Evolutionary conservation across 352 stramenopile species (phyloP), one percentile per base, ranked within the genome.

Genomic region (Globisporangium perplexum): DNA sequence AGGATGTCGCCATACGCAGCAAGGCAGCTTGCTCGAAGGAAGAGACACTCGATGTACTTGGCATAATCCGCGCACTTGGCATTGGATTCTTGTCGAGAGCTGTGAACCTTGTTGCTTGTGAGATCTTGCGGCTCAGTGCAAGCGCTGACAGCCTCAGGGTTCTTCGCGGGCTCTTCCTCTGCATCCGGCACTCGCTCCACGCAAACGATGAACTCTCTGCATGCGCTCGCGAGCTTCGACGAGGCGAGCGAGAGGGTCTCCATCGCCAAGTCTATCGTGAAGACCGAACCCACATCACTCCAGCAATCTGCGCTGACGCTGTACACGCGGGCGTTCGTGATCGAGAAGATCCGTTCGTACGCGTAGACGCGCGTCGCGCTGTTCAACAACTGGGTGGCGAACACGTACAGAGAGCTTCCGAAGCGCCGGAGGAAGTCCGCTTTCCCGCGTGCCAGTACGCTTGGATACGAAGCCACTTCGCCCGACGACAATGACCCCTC

Each of bases 221-320:
- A 74, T 3, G 75, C 77, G 31, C 56, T 55, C 15, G 66, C 59
- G 3, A 90, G 65, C 61, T 88, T 87, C 10, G 65, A 64, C 3
- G 73, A 83, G 1, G 77, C 77, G 12, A 87, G 60, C 5, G 75
- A 88, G n/a, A 88, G 39, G 1, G 77, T 75, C 41, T 90, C 74
- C 57, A 76, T 70, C 0, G 75, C 72, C 39, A 90, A 43, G 55
- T 85, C 72, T 3, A 66, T 61, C 3, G 62, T 73, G 45, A 87
- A 86, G 10, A 58, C 44, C 1, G 47, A 50, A 2, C 55, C 55
- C 2, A 36, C 44, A n/a, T 80, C 63, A 6, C 66, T 33, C 73
- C 73, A 86, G 4, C 84, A 58, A 15, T 74, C 62, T 0, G 61
- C 63, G 0, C 30, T 45, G 4, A 74, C 57, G 6, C 60, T 68